A percentile compares a stretch with the other conserved stretches of the same genome.
These are phyloP conservation scores for Xerocomus nothofagi DNA, from an alignment of 1,284 basidiomycete genomes.

Conservation along the genomic window DNA sequence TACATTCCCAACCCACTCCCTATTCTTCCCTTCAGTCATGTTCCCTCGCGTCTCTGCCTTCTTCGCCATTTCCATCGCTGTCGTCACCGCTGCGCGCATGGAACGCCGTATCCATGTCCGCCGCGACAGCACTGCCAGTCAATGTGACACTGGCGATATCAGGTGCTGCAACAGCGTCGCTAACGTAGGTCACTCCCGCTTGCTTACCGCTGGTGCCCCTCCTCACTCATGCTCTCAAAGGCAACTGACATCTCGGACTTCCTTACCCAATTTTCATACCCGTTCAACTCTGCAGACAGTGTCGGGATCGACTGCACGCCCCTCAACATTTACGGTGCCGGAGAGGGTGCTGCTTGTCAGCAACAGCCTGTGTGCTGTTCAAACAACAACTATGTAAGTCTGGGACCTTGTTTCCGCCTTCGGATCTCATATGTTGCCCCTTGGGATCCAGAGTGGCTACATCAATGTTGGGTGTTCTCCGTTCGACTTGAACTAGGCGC, in stretches of 20 bases:
- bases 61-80: slow-evolving; percentile 15
- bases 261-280: slow-evolving; percentile 16
- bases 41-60: slow-evolving; percentile 19
- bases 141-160: slow-evolving; percentile 21
- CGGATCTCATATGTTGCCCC: background rate
- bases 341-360: slow-evolving; percentile 20
- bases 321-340: slow-evolving; percentile 22
- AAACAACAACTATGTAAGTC: slow-evolving; percentile 19
- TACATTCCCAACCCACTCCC: background rate
- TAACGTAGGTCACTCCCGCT: slow-evolving; percentile 17
- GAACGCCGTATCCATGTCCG: slow-evolving; percentile 18
- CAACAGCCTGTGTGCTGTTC: slow-evolving; percentile 29
- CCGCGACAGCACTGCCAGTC: background rate
- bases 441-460: slow-evolving; percentile 13
- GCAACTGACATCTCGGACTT: slow-evolving; percentile 9
- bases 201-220: background rate
- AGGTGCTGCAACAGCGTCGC: slow-evolving; percentile 19
- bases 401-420: background rate
- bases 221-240: slow-evolving; percentile 1
- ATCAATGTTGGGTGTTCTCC: slow-evolving; percentile 31
- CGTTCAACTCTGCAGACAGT: slow-evolving; percentile 19
- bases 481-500: slow-evolving; percentile 19
- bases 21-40: slow-evolving; percentile 15
- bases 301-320: slow-evolving; percentile 30
- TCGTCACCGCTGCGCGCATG: slow-evolving; percentile 20